phyloP scores from a whole-genome alignment of 2,329 filamentous ascomycete species.

The Clonostachys rhizophaga region DNA sequence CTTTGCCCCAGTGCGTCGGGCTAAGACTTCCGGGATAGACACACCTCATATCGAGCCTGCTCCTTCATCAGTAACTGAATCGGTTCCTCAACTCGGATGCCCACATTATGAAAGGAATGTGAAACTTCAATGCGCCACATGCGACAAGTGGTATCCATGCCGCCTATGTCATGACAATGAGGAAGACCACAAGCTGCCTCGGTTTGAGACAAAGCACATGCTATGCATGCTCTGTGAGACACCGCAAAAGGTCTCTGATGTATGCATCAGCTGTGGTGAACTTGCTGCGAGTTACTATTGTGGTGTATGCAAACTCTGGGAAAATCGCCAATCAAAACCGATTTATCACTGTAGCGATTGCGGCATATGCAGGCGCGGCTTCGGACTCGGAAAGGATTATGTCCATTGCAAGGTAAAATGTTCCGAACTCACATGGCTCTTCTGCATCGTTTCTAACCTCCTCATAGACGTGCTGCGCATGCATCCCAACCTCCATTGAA shows the following conservation, averaged over 20 bases:
- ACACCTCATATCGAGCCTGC: slow-evolving; percentile 9
- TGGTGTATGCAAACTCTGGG: slow-evolving; percentile 92
- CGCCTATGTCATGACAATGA: slow-evolving; percentile 86
- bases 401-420: slow-evolving; percentile 87
- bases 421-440: background rate
- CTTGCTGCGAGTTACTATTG: slow-evolving; percentile 89
- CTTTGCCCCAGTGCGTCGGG: slow-evolving; percentile 51
- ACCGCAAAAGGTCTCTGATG: slow-evolving; percentile 75
- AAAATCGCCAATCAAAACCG: slow-evolving; percentile 82
- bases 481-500: slow-evolving; percentile 84
- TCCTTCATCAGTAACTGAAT: slow-evolving; percentile 9
- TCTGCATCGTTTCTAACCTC: background rate
- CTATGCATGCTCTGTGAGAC: slow-evolving; percentile 92
- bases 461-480: slow-evolving; percentile 78
- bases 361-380: slow-evolving; percentile 87
- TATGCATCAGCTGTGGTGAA: slow-evolving; percentile 72
- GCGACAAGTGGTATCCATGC: slow-evolving; percentile 90
- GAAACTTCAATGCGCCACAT: slow-evolving; percentile 89
- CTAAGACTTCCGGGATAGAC: slow-evolving; percentile 20
- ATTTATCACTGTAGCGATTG: slow-evolving; percentile 97
- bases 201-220: slow-evolving; percentile 89
- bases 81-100: slow-evolving; percentile 64
- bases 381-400: slow-evolving; percentile 92
- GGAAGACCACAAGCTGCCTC: slow-evolving; percentile 74
- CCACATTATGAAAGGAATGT: slow-evolving; percentile 93